Conservation (phyloP, 805 yeast genomes). For the Sugiyamaella smithiae region DNA sequence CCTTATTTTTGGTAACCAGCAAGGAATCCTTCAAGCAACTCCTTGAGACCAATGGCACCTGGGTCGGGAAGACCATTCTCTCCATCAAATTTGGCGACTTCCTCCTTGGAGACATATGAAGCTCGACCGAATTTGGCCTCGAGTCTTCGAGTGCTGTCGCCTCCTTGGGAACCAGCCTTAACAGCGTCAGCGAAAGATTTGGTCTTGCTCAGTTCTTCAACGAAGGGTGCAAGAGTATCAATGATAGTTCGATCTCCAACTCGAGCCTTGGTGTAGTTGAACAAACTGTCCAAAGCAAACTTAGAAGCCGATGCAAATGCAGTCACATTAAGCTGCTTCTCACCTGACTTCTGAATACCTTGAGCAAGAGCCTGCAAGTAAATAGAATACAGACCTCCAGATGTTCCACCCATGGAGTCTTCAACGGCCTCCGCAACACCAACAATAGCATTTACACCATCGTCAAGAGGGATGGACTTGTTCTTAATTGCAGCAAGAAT, state of each 20-base stretch:
- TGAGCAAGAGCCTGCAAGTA: constrained; percentile 73
- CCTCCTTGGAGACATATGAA: constrained; percentile 72
- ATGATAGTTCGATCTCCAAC: constrained; percentile 85
- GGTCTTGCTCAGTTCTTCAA: constrained; percentile 53
- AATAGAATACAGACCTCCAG: constrained; percentile 90
- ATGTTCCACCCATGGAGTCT: constrained; percentile 94
- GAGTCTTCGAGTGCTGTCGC: constrained; percentile 67
- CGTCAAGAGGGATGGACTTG: constrained; percentile 27
- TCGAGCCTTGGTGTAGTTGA: constrained; percentile 85
- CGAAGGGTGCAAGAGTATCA: constrained; percentile 87
- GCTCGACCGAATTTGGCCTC: constrained; percentile 93
- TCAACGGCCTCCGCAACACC: constrained; percentile 81
- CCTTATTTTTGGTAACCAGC: background rate
- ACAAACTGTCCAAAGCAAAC: constrained; percentile 68
- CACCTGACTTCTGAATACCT: constrained; percentile 38
- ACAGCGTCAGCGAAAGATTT: constrained; percentile 59
- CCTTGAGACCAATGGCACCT: constrained; percentile 86
- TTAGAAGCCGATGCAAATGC: constrained; percentile 31
- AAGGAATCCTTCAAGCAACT: constrained; percentile 45
- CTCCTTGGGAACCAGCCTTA: constrained; percentile 57
- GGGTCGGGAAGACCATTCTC: constrained; percentile 75
- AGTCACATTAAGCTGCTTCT: constrained; percentile 23
- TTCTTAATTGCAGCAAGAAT: constrained; percentile 54
- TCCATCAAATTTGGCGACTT: constrained; percentile 47
- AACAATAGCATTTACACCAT: constrained; percentile 55